Evolutionary conservation across 225 moss, liverwort and hornwort genomes (phyloP), one percentile per base, ranked within the genome.

Genomic region (Pseudisothecium myosuroides): DNA sequence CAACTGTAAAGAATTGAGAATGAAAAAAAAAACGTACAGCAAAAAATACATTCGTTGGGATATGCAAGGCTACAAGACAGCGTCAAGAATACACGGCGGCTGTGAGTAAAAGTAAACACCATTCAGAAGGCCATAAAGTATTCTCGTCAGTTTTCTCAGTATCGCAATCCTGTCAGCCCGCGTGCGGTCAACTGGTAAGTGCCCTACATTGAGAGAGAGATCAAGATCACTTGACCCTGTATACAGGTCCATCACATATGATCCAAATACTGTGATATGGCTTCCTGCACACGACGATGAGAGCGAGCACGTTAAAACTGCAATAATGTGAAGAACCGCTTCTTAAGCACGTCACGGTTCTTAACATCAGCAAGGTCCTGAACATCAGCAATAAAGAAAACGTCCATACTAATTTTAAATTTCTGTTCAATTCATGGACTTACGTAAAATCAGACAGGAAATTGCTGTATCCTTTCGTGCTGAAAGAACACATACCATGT

Each of bases 171-270:
- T 94, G 63, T 99, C 96, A 82, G 87, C 94, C 52, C 96, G 95
- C 50, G 93, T 89, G 74, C 96, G 95, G 23, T 96, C 94, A 59
- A 90, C 74, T 64, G 81, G 88, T 71, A 83, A 85, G 83, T 94
- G 87, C 78, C 94, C 91, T 49, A 96, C 73, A 88, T 95, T 96
- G 67, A 99, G 94, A 82, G 98, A 99, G 58, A 99, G 95, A 92
- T 99, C 98, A 86, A 99, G 91, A 87, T 99, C 98, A 92, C 98
- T 99, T 84, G 95, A 94, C 55, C 95, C 93, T 21, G 97, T 97
- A 73, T 95, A 99, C 82, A 99, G 85, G 37, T 96, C 87, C 98
- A 99, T 99, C 87, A 97, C 92, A 91, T 95, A 97, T n/a, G 98
- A 99, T 85, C 98, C 98, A 93, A 99, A 99, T n/a, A 95, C 95